A percentile compares a stretch with the other conserved stretches of the same genome.
Evolutionary conservation across 768 basidiomycete species (phyloP).

Genomic region (Pleurotus tuoliensis): DNA sequence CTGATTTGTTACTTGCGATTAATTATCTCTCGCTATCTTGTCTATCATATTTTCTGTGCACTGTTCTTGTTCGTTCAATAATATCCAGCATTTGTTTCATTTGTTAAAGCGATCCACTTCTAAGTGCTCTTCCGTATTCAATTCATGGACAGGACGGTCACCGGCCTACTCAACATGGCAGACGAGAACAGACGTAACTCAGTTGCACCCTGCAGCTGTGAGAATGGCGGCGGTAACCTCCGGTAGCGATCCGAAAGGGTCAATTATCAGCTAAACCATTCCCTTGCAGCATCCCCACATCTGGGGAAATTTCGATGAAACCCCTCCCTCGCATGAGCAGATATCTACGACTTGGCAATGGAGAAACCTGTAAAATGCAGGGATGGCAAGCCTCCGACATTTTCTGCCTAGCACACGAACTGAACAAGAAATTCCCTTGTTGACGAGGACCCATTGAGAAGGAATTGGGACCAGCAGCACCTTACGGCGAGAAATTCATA

Average conservation of each 20-base stretch:
- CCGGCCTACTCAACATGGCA: no score
- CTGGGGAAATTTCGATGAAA: conserved; percentile 8
- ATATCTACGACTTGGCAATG: conserved; percentile 2
- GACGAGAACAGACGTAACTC: not conserved
- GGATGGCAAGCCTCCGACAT: not conserved
- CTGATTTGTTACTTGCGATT: not conserved
- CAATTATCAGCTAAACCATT: not conserved
- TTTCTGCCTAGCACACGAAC: not conserved
- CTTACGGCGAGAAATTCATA: not conserved
- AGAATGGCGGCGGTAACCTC: not conserved
- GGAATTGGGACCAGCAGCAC: not conserved
- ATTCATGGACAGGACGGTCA: no score
- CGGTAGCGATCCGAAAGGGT: conserved; percentile 8
- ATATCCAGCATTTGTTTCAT: no score
- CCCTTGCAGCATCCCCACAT: conserved; percentile 1
- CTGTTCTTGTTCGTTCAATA: no score
- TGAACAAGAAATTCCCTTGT: not conserved
- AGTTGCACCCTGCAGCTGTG: not conserved
- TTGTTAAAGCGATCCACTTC: no score
- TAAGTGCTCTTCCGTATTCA: no score
- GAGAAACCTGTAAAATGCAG: conserved; percentile 5
- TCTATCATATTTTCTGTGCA: no score
- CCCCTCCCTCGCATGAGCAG: not conserved
- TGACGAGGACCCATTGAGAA: not conserved
- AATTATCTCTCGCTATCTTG: not conserved